These are phyloP conservation scores for Chloranthus sessilifolius DNA, from an alignment of 164 flowering plant species.

Conservation along the genomic window DNA sequence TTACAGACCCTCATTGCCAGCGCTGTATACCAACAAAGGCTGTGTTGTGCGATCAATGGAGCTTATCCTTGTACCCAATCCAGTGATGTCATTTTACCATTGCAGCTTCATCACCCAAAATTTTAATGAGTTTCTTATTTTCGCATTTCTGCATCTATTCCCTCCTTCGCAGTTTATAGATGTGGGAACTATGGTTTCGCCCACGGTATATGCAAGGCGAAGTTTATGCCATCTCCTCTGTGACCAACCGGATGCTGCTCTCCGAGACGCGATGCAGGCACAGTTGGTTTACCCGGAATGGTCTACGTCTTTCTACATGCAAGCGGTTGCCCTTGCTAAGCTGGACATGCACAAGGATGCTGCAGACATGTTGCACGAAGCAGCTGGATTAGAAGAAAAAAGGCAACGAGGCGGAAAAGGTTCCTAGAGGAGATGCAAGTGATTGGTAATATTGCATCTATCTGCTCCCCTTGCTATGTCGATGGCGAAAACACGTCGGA, in stretches of 20 bases:
- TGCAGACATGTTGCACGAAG: constrained; percentile 90
- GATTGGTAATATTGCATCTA: constrained; percentile 8
- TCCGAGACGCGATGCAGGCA: constrained; percentile 98
- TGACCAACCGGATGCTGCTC: constrained; percentile 94
- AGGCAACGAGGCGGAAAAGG: constrained; percentile 48
- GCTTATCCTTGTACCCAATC: too few relatives aligned
- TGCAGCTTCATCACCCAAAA: too few relatives aligned
- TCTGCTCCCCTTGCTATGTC: constrained; percentile 12
- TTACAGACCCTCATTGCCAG: too few relatives aligned
- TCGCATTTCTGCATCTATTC: too few relatives aligned
- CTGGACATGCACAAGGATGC: constrained; percentile 94
- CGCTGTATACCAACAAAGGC: too few relatives aligned
- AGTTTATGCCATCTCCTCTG: constrained; percentile 79
- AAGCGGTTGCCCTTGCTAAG: constrained; percentile 90
- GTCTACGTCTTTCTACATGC: constrained; percentile 97
- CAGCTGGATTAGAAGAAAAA: constrained; percentile 79
- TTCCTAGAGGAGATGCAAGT: constrained; percentile 17
- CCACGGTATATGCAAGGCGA: constrained; percentile 87
- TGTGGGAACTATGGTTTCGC: constrained; percentile 90
- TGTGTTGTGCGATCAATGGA: too few relatives aligned
- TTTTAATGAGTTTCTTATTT: too few relatives aligned
- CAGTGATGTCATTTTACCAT: too few relatives aligned
- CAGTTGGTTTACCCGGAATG: constrained; percentile 91
- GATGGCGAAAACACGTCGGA: constrained; percentile 5
- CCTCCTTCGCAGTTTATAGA: constrained; percentile 71